Base-by-base conservation (phyloP, 2,329 filamentous ascomycete genomes). In the Neocucurbitaria cava region DNA sequence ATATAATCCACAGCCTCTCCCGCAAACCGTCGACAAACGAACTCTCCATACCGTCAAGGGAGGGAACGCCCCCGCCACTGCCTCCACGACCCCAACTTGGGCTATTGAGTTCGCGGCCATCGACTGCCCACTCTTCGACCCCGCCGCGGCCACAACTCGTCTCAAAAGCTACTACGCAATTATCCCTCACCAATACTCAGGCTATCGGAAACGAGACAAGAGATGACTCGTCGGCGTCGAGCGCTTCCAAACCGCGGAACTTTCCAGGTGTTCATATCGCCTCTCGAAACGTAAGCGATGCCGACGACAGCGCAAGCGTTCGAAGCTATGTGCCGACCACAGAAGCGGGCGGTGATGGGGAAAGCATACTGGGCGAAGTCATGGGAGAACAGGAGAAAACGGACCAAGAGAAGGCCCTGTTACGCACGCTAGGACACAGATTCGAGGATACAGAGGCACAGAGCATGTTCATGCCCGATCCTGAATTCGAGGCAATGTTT, bases 111-210 rank as follows among this genome's bases (percentile, higher is more conserved):
- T 68, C 70, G 26, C 68, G 73, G 18, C 72, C 72, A 13, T 77
- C 57, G 73, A 83, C 56, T 9, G 77, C 41, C 63, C 76, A 76
- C 59, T 76, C 74, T 33, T 65, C 69, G 81, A 49, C 81, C 79
- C 66, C 70, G 2, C 48, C 66, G 5, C 62, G 73, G 46, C 79
- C 80, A 21, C 73, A 77, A 51, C 66, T 82, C 17, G 74, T 78
- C 23, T 87, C 89, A 1, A 87, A 86, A 54, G 87, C 94, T 43
- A 97, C 93, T 3, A 97, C 92, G 0, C 92, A 92, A 9, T 71
- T 98, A 13, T 94, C 92, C 0, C 84, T 91, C 15, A 83, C 92
- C 58, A 92, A 94, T 62, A 91, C 89, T 0, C 82, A 93, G 45
- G 87, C 87, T 1, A 89, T 90, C 59, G 87, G 86, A 10, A 90